These are phyloP conservation scores for Breynia disticha DNA, from an alignment of 441 rosid species.

Conservation along the genomic window DNA sequence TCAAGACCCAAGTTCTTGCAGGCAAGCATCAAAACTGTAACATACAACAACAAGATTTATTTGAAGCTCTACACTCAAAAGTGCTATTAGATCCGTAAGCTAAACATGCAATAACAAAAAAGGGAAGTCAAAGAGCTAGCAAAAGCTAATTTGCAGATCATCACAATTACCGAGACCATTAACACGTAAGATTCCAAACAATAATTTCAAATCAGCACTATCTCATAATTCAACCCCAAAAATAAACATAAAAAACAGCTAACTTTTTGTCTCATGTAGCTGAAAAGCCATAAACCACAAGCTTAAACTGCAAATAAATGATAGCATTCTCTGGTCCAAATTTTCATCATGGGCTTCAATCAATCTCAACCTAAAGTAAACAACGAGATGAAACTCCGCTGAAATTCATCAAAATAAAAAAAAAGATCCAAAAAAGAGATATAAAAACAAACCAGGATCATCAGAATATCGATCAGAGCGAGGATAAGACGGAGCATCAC, in stretches of 20 bases:
- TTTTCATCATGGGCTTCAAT: too few species aligned
- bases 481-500: conserved; percentile 41
- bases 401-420: not conserved
- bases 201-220: too few species aligned
- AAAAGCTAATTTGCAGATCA: not conserved
- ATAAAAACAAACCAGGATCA: conserved; percentile 44
- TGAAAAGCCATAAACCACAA: too few species aligned
- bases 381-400: not conserved
- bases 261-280: too few species aligned
- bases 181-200: too few species aligned
- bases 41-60: conserved; percentile 54
- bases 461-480: conserved; percentile 55
- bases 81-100: conserved; percentile 28
- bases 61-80: conserved; percentile 32
- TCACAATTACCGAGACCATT: too few species aligned
- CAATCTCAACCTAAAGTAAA: not conserved
- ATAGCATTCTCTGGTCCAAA: too few species aligned
- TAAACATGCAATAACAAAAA: conserved; percentile 4
- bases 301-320: too few species aligned
- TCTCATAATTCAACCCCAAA: too few species aligned
- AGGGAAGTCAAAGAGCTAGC: not conserved
- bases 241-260: too few species aligned
- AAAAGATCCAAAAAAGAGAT: not conserved
- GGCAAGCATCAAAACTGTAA: conserved; percentile 56
- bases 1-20: conserved; percentile 64